Base-by-base conservation (phyloP, 2,329 filamentous ascomycete genomes). In the Cryphonectria radicalis region DNA sequence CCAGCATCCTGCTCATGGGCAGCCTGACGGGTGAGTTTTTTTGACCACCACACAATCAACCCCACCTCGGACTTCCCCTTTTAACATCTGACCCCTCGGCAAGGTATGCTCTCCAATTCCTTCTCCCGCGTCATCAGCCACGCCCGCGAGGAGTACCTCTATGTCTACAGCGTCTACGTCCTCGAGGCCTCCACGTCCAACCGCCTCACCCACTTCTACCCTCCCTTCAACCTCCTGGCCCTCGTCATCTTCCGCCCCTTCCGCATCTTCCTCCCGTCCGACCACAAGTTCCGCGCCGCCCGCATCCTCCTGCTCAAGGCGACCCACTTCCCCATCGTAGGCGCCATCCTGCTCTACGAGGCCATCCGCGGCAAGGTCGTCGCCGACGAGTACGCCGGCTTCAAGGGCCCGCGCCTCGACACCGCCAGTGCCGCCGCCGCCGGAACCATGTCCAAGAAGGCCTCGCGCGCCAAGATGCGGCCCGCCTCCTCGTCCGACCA, bases 1-100 rank as follows among this genome's bases (percentile, higher is more conserved):
- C 92, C 60, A 92, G 92, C 71, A 93, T 95, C 76, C 84, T 96
- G 10, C 86, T 96, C 43, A 92, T 93, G 81, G 93, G 93, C 66
- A 93, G 91, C 28, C 82, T 95, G 74, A 94, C 93, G 53, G 72
- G 69, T 70, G 25, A 63, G 69, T 59, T n/a, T 1, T 4, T 28
- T 28, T 28, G 28, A 28, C 28, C 28, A 10, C 4, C 19, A 42
- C 40, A 63, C 37, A 25, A 25, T 22, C n/a, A 19, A 25, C 22
- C 37, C 13, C 14, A 10, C 5, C n/a, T 22, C 4, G 10, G 28
- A 22, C n/a, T 17, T 40, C 4, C 4, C 42, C 28, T 17, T 7
- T 7, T 40, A 3, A 32, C 32, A 28, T 32, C 63, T 42, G 28
- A 63, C 28, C 25, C 5, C 5, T 5, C 10, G 22, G n/a, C 17